These are phyloP conservation scores for Paraleonurus japonicus DNA, from an alignment of 257 asterid species.

Conservation along the genomic window DNA sequence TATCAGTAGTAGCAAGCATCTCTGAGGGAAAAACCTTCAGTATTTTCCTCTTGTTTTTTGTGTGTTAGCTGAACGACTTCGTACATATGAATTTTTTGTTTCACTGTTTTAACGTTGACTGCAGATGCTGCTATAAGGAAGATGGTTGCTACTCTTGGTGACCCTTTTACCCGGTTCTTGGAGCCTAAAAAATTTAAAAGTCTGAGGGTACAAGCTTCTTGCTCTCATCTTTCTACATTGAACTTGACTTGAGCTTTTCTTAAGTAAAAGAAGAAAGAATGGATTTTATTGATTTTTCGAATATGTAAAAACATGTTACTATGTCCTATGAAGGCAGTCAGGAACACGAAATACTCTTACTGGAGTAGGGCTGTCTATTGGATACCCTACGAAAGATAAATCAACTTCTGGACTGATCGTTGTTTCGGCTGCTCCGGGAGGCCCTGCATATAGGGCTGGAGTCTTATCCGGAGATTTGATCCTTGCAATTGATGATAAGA, in stretches of 20 bases:
- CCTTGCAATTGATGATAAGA: conserved; percentile 70
- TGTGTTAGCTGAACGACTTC: neutral
- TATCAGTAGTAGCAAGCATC: neutral
- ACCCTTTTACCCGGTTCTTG: conserved; percentile 94
- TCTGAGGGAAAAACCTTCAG: neutral
- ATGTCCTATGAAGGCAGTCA: conserved; percentile 88
- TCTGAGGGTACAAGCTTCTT: conserved; percentile 69
- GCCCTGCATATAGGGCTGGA: conserved; percentile 93
- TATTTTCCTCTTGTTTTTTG: conserved; percentile 4
- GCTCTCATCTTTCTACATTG: conserved; percentile 12
- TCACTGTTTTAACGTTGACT: conserved; percentile 23
- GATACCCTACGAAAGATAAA: conserved; percentile 69
- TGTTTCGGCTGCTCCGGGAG: conserved; percentile 90
- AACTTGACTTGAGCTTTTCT: conserved; percentile 9
- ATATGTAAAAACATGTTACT: conserved; percentile 30
- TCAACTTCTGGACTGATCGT: conserved; percentile 73
- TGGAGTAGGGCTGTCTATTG: conserved; percentile 96
- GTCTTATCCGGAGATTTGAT: conserved; percentile 81
- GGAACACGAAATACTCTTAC: conserved; percentile 87
- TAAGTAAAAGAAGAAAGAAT: neutral
- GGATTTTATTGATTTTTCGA: conserved; percentile 23
- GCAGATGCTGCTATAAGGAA: conserved; percentile 87
- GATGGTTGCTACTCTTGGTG: conserved; percentile 93
- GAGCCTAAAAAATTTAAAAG: conserved; percentile 91
- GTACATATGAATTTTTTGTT: conserved; percentile 2